phyloP scores from a whole-genome alignment of 345 rosid species.

The Salix brachista region DNA sequence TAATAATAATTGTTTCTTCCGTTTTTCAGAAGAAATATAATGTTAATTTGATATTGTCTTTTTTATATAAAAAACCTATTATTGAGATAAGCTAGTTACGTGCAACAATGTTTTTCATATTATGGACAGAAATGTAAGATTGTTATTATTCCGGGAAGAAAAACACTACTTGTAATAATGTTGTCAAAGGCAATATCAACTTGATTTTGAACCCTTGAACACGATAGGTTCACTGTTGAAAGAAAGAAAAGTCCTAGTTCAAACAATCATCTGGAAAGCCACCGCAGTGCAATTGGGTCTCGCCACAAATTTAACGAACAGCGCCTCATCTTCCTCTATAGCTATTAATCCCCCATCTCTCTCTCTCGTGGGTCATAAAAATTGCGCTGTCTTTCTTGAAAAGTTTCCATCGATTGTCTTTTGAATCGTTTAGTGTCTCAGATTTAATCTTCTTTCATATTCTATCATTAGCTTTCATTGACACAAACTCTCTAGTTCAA shows the following conservation, averaged over 20 bases:
- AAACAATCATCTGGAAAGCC: background rate
- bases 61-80: background rate
- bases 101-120: no score
- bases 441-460: background rate
- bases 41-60: background rate
- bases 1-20: background rate
- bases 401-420: no score
- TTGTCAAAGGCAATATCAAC: background rate
- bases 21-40: background rate
- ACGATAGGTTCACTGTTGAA: background rate
- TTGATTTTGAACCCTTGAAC: background rate
- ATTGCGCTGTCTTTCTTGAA: background rate
- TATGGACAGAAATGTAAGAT: no score
- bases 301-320: background rate
- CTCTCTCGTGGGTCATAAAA: background rate
- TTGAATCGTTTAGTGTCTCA: background rate
- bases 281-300: background rate
- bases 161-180: no score
- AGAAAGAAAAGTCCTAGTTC: background rate
- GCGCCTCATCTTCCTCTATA: background rate
- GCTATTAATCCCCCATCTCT: background rate
- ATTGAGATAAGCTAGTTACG: background rate
- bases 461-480: background rate
- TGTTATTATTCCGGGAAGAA: no score
- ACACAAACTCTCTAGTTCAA: background rate